Evolutionary conservation across 768 basidiomycete genomes (phyloP), one percentile per base, ranked within the genome.

Genomic region (Lactifluus piperatus): DNA sequence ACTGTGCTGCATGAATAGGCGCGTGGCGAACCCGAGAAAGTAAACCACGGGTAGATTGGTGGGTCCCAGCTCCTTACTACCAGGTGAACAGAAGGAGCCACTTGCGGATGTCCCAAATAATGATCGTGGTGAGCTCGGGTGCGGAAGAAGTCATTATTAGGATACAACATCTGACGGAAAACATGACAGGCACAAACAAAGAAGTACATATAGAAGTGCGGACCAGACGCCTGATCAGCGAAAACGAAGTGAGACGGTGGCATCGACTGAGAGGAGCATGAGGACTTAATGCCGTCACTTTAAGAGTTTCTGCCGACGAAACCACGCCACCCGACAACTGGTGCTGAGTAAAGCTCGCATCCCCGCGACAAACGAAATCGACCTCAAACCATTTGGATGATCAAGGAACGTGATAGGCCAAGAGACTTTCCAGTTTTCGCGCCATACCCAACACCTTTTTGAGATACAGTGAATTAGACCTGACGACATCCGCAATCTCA

Each of bases 391-490:
- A 13, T 49, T 24, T 26, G 27, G 29, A 20, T 36, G n/a, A n/a
- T n/a, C 50, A 56, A 47, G 55, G 55, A 0, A 47, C 36, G 29
- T 56, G 60, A 41, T n/a, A 36, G 11, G 44, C 50, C 11, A 47
- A 37, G 10, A 61, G 13, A 37, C 24, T 20, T 32, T 47, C 44
- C 5, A 61, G 18, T 44, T 39, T 61, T 34, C 47, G 50, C 9
- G 45, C 45, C 60, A 61, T 47, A 14, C 27, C 37, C 13, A 7
- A 44, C 27, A 61, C 60, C 27, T 56, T 61, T 18, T 61, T 61
- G 43, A 56, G 22, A 44, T 61, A 61, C 1, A 61, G 18, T 24
- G 37, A 39, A n/a, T 56, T 61, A 14, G 60, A 56, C 22, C 43
- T 29, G 29, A 32, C 29, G 30, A 61, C 22, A 34, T 61, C 60